Evolutionary conservation across 306 rosid genomes (phyloP).

Genomic region (Quercus suber): DNA sequence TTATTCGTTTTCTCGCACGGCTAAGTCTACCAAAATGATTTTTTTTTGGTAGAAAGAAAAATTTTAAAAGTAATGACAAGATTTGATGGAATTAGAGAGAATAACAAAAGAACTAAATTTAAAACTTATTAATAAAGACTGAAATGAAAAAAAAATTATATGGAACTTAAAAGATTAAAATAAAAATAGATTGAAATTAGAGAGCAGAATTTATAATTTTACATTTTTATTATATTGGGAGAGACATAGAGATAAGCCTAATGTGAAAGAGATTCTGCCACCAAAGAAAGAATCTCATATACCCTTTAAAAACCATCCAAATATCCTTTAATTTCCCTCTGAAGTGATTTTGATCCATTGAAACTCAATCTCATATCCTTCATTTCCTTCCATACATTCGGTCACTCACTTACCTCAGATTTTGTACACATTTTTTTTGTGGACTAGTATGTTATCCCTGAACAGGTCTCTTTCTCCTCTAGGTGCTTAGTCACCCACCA

Average conservation of each 20-base stretch:
- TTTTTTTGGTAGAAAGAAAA: too few species aligned
- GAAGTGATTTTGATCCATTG: slow-evolving; percentile 43
- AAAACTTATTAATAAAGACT: too few species aligned
- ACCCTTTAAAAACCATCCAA: background rate
- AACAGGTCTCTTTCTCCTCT: slow-evolving; percentile 52
- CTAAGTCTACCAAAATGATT: too few species aligned
- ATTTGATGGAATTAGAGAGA: too few species aligned
- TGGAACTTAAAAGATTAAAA: too few species aligned
- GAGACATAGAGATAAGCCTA: slow-evolving; percentile 34
- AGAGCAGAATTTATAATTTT: too few species aligned
- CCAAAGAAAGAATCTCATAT: slow-evolving; percentile 8
- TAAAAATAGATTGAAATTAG: too few species aligned
- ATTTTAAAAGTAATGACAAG: too few species aligned
- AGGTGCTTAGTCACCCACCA: slow-evolving; percentile 58
- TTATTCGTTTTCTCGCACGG: too few species aligned
- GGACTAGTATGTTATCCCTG: slow-evolving; percentile 11
- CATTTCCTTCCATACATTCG: slow-evolving; percentile 65
- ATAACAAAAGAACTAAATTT: too few species aligned
- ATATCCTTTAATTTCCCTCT: background rate
- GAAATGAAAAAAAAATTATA: too few species aligned
- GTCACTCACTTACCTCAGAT: background rate
- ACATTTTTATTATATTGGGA: background rate
- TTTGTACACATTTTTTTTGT: slow-evolving; percentile 18
- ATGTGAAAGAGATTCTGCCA: slow-evolving; percentile 56
- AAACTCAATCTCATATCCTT: slow-evolving; percentile 60